Base-by-base conservation (phyloP, 805 yeast genomes). In the Sugiyamaella americana region DNA sequence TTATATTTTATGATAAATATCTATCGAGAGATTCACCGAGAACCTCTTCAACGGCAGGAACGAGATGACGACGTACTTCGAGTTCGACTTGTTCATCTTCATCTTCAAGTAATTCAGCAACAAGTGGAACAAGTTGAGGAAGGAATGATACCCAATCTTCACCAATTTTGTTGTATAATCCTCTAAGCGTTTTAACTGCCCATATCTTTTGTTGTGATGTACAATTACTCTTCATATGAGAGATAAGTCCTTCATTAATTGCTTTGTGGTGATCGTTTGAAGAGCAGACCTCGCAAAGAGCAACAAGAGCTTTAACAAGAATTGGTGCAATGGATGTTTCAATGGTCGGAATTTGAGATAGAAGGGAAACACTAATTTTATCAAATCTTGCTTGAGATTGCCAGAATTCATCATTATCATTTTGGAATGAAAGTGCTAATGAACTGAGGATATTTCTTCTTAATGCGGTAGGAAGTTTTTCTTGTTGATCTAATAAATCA, bases 391-490 rank as follows among this genome's bases (percentile, higher is more conserved):
- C 78, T 44, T 82, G 83, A 39, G 87, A 79, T 49, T 84, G 82
- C 99, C 99, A 93, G 69, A 86, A 93, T 59, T 93, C 98, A 57
- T 85, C 95, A 60, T 82, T 86, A 60, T 91, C 97, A 59, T 80
- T 83, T 58, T 82, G 85, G 71, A 93, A 88, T 1, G 96, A 84
- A 1, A 87, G 74, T 0, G 82, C 77, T 52, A 93, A 68, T 0
- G 96, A 80, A 52, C 77, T 80, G 44, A 88, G 68, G 18, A 89
- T 64, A 36, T 86, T 66, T 67, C 96, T 80, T 66, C 87, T 81
- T 56, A 88, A 69, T 52, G 79, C 77, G 40, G 73, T 64, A 47
- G 75, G 72, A 26, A 70, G 68, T 4, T 40, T 26, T 18, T 52
- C 48, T 23, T 53, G 51, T 11, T 70, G 70, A n/a, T 60, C 62